These are phyloP conservation scores for Neospermospora avenae DNA, from an alignment of 2,329 filamentous ascomycete species.

Conservation along the genomic window DNA sequence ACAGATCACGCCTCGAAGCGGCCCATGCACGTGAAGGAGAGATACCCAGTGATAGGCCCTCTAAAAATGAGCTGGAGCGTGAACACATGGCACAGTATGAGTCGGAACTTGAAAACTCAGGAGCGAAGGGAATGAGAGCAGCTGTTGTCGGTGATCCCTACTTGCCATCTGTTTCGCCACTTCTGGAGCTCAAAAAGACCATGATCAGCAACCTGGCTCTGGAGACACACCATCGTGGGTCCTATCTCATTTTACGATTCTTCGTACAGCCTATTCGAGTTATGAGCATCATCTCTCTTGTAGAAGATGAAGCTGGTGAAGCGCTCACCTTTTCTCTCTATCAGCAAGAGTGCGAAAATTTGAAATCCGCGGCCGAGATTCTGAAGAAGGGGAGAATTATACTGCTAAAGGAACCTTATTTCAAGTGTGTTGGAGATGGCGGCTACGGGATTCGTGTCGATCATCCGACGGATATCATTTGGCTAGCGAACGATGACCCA, in stretches of 20 bases:
- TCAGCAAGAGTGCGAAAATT: slow-evolving; percentile 35
- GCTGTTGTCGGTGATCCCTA: slow-evolving; percentile 9
- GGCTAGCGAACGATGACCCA: slow-evolving; percentile 36
- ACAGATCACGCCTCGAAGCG: slow-evolving; percentile 2
- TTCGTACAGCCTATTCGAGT: slow-evolving; percentile 34
- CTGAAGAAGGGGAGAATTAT: slow-evolving; percentile 37
- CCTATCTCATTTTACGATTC: slow-evolving; percentile 35
- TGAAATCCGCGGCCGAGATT: slow-evolving; percentile 34
- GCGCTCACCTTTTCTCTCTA: slow-evolving; percentile 42
- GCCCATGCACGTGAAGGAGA: slow-evolving; percentile 7
- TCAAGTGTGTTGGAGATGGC: slow-evolving; percentile 41
- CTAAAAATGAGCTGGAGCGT: not conserved
- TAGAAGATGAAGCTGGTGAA: slow-evolving; percentile 19
- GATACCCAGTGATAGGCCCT: slow-evolving; percentile 3
- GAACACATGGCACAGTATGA: slow-evolving; percentile 3
- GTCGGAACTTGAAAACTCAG: not conserved
- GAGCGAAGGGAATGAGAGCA: not conserved
- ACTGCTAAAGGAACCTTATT: slow-evolving; percentile 53
- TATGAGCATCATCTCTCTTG: slow-evolving; percentile 34
- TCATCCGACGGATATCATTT: slow-evolving; percentile 48
- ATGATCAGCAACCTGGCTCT: slow-evolving; percentile 36
- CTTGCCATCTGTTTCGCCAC: slow-evolving; percentile 6
- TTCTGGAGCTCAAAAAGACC: slow-evolving; percentile 27
- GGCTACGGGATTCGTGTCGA: slow-evolving; percentile 48
- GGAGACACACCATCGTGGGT: slow-evolving; percentile 41